Conservation (phyloP, 257 asterid species). For the Phtheirospermum japonicum region DNA sequence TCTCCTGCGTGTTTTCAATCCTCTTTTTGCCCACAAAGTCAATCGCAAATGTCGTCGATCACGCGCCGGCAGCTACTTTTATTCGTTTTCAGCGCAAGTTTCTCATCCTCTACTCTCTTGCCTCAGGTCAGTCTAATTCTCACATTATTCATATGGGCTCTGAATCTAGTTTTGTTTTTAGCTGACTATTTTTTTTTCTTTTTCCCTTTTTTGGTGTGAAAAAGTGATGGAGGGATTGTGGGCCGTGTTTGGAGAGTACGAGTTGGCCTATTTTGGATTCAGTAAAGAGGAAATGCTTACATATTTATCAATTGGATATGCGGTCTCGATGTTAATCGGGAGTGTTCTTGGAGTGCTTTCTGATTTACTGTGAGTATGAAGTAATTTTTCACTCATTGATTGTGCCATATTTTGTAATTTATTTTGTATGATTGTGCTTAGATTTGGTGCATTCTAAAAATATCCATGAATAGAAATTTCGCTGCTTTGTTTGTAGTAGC, state of each 20-base stretch:
- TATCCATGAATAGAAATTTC: neutral
- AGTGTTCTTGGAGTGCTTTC: slow-evolving; percentile 70
- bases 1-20: slow-evolving; percentile 55
- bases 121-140: slow-evolving; percentile 54
- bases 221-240: slow-evolving; percentile 73
- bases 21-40: slow-evolving; percentile 47
- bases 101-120: slow-evolving; percentile 58
- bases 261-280: slow-evolving; percentile 57
- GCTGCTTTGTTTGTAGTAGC: neutral
- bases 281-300: slow-evolving; percentile 63
- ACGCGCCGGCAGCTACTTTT: slow-evolving; percentile 49
- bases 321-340: slow-evolving; percentile 55
- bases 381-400: slow-evolving; percentile 6
- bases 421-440: neutral
- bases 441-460: neutral
- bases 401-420: slow-evolving; percentile 12
- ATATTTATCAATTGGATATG: slow-evolving; percentile 56
- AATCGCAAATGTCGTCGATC: slow-evolving; percentile 53
- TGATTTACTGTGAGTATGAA: slow-evolving; percentile 67
- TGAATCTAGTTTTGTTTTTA: neutral
- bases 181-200: neutral
- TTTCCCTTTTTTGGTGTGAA: slow-evolving; percentile 16
- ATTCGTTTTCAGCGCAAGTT: slow-evolving; percentile 61
- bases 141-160: neutral
- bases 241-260: slow-evolving; percentile 86